These are phyloP conservation scores for Cordyceps fumosorosea DNA, from an alignment of 2,329 filamentous ascomycete genomes.

Conservation along the genomic window DNA sequence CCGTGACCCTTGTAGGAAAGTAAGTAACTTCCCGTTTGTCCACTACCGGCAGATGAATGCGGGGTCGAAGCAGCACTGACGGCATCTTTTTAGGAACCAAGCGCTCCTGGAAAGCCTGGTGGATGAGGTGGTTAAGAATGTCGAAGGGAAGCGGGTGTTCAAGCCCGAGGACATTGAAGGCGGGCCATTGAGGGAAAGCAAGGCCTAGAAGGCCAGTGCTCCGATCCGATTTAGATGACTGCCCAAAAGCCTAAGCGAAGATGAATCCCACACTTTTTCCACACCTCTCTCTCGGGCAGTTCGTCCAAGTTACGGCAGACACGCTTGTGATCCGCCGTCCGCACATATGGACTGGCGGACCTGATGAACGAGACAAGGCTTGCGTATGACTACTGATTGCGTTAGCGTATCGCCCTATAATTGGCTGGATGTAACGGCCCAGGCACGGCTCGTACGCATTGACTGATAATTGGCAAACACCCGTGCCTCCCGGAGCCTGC, in stretches of 20 bases:
- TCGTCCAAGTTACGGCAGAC: background rate
- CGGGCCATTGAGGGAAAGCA: conserved; percentile 7
- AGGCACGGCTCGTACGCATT: background rate
- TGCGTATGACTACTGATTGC: background rate
- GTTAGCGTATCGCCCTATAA: background rate
- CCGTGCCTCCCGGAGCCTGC: no score
- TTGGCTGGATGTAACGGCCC: background rate
- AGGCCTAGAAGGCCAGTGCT: conserved; percentile 1
- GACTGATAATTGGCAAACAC: no score
- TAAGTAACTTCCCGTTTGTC: conserved; percentile 23
- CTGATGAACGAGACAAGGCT: background rate
- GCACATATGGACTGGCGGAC: background rate
- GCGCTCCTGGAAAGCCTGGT: conserved; percentile 74
- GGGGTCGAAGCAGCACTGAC: background rate
- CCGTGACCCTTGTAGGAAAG: conserved; percentile 76
- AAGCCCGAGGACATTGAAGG: conserved; percentile 64
- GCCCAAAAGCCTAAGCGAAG: background rate
- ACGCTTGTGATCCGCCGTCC: background rate
- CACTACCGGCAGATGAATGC: background rate
- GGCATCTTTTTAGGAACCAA: conserved; percentile 49
- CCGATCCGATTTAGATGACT: background rate
- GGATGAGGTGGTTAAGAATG: conserved; percentile 67
- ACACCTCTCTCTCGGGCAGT: background rate
- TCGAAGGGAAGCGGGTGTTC: conserved; percentile 63
- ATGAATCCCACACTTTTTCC: background rate